Evolutionary conservation across 2,329 filamentous ascomycete genomes (phyloP).

Genomic region (Parascedosporium putredinis): DNA sequence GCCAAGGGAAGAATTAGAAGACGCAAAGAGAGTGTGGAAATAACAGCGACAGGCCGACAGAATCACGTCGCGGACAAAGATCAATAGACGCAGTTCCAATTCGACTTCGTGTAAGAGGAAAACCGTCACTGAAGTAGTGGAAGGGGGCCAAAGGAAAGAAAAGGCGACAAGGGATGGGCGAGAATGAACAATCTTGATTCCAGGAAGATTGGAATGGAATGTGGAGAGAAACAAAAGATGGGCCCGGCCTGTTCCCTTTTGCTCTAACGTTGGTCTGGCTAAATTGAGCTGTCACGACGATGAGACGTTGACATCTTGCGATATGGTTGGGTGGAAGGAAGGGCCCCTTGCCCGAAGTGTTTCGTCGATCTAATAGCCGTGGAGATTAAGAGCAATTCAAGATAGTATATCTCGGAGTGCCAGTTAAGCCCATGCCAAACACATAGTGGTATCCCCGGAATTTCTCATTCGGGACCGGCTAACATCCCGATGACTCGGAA

Average conservation of each 20-base stretch:
- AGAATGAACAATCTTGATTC: no score
- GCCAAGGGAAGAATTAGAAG: no score
- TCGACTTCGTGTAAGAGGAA: no score
- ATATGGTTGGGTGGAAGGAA: neutral
- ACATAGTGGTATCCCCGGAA: neutral
- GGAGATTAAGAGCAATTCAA: neutral
- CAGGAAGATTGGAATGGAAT: no score
- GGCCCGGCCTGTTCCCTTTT: no score
- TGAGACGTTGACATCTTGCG: neutral
- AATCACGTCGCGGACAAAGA: no score
- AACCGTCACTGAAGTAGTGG: no score
- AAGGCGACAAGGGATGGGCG: no score
- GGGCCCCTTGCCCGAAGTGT: neutral
- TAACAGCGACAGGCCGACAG: no score
- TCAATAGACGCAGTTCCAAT: no score
- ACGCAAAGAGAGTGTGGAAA: no score
- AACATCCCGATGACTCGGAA: neutral
- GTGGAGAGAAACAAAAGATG: neutral
- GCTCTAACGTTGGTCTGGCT: neutral
- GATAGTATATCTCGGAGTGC: neutral
- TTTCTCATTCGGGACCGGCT: neutral
- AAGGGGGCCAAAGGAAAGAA: no score
- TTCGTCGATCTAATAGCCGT: neutral
- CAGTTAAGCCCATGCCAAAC: neutral
- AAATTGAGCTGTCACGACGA: neutral